Evolutionary conservation across 371 early-diverging fungal species (phyloP).

Genomic region (Mucor saturninus): DNA sequence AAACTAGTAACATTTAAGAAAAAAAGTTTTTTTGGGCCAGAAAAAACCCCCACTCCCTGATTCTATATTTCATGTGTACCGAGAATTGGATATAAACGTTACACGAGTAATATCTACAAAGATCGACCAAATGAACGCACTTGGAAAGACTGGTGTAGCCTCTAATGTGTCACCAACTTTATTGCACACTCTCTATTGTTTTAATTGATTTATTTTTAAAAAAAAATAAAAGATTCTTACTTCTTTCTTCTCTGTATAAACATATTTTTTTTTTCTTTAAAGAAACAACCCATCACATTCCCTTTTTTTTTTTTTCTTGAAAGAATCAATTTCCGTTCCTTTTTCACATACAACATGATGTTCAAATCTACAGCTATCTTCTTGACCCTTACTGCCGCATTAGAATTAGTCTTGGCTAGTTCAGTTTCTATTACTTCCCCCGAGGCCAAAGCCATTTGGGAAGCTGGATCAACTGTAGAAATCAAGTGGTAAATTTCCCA

Average conservation of each 20-base stretch:
- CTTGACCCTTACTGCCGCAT: slow-evolving; percentile 23
- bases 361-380: slow-evolving; percentile 19
- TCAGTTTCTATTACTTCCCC: slow-evolving; percentile 38
- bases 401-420: slow-evolving; percentile 29
- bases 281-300: background rate
- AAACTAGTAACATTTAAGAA: background rate
- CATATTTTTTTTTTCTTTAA: slow-evolving; percentile 3
- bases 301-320: slow-evolving; percentile 1
- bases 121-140: slow-evolving; percentile 12
- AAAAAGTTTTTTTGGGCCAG: background rate
- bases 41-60: background rate
- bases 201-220: background rate
- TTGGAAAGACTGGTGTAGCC: background rate
- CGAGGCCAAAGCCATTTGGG: slow-evolving; percentile 34
- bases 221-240: slow-evolving; percentile 2
- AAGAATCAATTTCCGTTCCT: slow-evolving; percentile 16
- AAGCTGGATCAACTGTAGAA: slow-evolving; percentile 41
- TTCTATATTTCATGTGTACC: background rate
- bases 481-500: slow-evolving; percentile 41
- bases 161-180: slow-evolving; percentile 27
- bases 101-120: slow-evolving; percentile 8
- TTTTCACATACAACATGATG: slow-evolving; percentile 11
- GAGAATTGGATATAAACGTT: slow-evolving; percentile 5
- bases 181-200: slow-evolving; percentile 14
- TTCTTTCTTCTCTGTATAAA: slow-evolving; percentile 3